Evolutionary conservation across 148 eudicot genomes (phyloP).

Genomic region (Salicornia ramosissima): DNA sequence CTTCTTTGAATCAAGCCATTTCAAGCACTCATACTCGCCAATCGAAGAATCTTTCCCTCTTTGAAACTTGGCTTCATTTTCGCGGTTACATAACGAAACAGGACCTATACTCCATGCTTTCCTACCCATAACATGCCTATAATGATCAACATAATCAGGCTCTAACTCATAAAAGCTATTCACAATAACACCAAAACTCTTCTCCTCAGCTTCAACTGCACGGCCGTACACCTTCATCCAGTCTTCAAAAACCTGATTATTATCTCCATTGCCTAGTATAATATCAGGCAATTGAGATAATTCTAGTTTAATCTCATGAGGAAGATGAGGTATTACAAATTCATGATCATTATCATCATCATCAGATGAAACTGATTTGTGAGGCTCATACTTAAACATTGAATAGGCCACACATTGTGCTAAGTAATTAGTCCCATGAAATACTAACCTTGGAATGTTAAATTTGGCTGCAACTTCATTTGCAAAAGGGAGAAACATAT

Average conservation of each 20-base stretch:
- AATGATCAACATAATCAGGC: slow-evolving; percentile 22
- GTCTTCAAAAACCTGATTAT: background rate
- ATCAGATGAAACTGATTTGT: slow-evolving; percentile 13
- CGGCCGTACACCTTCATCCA: background rate
- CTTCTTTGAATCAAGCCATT: slow-evolving; percentile 30
- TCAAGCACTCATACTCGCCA: slow-evolving; percentile 23
- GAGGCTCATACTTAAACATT: slow-evolving; percentile 22
- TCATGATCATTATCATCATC: slow-evolving; percentile 26
- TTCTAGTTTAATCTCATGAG: slow-evolving; percentile 25
- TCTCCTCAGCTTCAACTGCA: slow-evolving; percentile 22
- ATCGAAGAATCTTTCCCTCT: slow-evolving; percentile 28
- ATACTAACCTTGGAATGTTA: slow-evolving; percentile 31
- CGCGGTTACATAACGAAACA: slow-evolving; percentile 30
- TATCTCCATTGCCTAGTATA: background rate
- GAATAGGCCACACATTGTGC: slow-evolving; percentile 10
- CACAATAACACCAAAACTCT: slow-evolving; percentile 33
- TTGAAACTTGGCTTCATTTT: slow-evolving; percentile 19
- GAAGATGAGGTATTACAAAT: slow-evolving; percentile 32
- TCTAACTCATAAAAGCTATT: slow-evolving; percentile 37
- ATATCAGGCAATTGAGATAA: slow-evolving; percentile 18
- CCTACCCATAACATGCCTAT: slow-evolving; percentile 20
- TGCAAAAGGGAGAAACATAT: slow-evolving; percentile 29
- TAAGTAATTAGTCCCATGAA: slow-evolving; percentile 29
- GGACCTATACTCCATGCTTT: slow-evolving; percentile 39
- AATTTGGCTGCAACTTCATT: slow-evolving; percentile 33